Percentiles rank a stretch among this genome's conserved stretches.
Evolutionary conservation across 257 asterid genomes (phyloP).

Genomic region (Jasminum sambac): DNA sequence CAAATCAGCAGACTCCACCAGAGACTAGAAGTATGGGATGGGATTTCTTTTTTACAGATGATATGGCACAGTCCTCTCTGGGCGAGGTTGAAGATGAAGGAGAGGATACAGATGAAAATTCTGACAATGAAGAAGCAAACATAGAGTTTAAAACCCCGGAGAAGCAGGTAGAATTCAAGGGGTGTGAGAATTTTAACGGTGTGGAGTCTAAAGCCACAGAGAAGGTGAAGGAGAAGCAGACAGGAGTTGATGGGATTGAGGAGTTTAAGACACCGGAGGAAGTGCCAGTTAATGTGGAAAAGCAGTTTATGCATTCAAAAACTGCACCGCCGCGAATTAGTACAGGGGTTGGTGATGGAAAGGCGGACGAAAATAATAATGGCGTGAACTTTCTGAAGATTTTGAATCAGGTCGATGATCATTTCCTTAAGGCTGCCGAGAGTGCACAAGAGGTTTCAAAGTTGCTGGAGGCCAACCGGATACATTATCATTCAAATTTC

Average conservation of each 20-base stretch:
- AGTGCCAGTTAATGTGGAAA: conserved; percentile 38
- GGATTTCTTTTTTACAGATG: conserved; percentile 79
- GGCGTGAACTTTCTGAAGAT: conserved; percentile 72
- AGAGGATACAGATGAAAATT: conserved; percentile 39
- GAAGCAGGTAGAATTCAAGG: conserved; percentile 44
- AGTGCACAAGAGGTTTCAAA: conserved; percentile 85
- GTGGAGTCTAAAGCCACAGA: conserved; percentile 71
- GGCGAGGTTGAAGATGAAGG: conserved; percentile 64
- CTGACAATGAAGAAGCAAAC: conserved; percentile 36
- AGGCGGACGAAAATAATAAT: conserved; percentile 37
- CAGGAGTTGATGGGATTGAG: conserved; percentile 44
- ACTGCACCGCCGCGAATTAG: conserved; percentile 71
- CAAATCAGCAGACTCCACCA: conserved; percentile 57
- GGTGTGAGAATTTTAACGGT: conserved; percentile 24
- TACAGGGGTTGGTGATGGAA: conserved; percentile 34
- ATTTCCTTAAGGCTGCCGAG: conserved; percentile 83
- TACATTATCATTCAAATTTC: conserved; percentile 94
- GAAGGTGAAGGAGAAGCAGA: conserved; percentile 48
- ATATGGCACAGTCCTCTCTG: conserved; percentile 41
- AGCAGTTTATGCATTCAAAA: conserved; percentile 73
- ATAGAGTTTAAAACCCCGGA: conserved; percentile 64
- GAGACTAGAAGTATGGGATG: conserved; percentile 70
- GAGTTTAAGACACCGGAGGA: conserved; percentile 69
- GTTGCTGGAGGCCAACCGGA: conserved; percentile 91
- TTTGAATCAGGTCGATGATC: conserved; percentile 77